phyloP scores from a whole-genome alignment of 2,329 filamentous ascomycete species.

The Rutstroemia sp. region DNA sequence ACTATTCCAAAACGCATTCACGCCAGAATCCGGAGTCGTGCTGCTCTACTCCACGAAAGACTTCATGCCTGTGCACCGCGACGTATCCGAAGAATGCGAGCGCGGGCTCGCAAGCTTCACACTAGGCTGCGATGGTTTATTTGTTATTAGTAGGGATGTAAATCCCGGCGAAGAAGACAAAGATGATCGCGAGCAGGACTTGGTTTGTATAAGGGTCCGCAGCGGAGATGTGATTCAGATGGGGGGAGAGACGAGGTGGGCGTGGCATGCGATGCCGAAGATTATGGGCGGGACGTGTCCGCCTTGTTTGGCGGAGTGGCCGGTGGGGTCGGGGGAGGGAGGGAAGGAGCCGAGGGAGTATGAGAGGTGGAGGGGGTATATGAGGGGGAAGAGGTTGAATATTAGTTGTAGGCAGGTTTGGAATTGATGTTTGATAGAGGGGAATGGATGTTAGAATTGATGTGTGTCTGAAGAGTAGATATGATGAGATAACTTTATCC shows the following conservation, averaged over 20 bases:
- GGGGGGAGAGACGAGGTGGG: conserved; percentile 72
- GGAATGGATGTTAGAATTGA: neutral
- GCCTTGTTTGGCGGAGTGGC: conserved; percentile 67
- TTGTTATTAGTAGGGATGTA: conserved; percentile 62
- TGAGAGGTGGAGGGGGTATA: conserved; percentile 76
- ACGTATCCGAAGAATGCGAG: conserved; percentile 80
- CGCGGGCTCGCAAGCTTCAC: conserved; percentile 76
- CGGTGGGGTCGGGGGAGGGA: conserved; percentile 35
- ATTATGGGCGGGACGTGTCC: conserved; percentile 77
- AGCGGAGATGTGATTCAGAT: conserved; percentile 92
- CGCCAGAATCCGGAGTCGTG: conserved; percentile 81
- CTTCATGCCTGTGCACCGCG: conserved; percentile 85
- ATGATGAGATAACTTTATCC: neutral
- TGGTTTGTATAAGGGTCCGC: conserved; percentile 57
- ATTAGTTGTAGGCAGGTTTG: conserved; percentile 90
- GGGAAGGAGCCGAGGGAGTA: conserved; percentile 33
- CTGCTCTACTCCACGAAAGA: conserved; percentile 89
- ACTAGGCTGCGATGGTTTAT: conserved; percentile 83
- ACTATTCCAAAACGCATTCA: conserved; percentile 64
- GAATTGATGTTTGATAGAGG: conserved; percentile 15
- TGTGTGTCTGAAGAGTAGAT: neutral
- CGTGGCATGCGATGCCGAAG: conserved; percentile 93
- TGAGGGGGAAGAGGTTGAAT: conserved; percentile 80
- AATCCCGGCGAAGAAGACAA: conserved; percentile 17
- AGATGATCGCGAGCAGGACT: conserved; percentile 26